Percentiles rank a stretch among this genome's conserved stretches.
Evolutionary conservation across 2,329 filamentous ascomycete species (phyloP).

Genomic region (Macroventuria anomochaeta): DNA sequence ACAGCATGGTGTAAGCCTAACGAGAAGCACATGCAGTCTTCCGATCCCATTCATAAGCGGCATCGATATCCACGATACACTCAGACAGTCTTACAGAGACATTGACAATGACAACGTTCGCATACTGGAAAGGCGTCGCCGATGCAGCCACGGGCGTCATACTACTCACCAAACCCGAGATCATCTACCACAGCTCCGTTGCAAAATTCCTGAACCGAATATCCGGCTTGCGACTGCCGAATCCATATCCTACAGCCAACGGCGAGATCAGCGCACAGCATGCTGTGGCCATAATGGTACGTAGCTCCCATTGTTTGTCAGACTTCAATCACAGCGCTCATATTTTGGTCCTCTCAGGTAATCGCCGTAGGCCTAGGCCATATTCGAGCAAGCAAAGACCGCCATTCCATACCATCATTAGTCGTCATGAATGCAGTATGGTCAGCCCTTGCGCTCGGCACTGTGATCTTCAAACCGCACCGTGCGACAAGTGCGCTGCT

Average conservation of each 20-base stretch:
- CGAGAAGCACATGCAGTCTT: too few relatives aligned
- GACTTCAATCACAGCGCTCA: too few relatives aligned
- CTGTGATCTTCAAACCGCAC: constrained; percentile 20
- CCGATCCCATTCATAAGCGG: too few relatives aligned
- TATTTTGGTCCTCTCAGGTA: too few relatives aligned
- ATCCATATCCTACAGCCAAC: constrained; percentile 17
- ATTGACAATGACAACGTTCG: constrained; percentile 22
- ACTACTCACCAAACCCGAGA: constrained; percentile 23
- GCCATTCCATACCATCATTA: constrained; percentile 14
- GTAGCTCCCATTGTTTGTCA: too few relatives aligned
- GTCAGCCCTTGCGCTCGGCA: constrained; percentile 20
- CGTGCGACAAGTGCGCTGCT: constrained; percentile 22
- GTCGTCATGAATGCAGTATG: constrained; percentile 24
- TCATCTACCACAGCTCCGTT: constrained; percentile 26
- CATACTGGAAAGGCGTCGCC: constrained; percentile 26
- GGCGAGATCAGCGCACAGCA: constrained; percentile 21
- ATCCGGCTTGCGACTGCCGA: constrained; percentile 20
- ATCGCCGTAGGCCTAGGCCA: constrained; percentile 22
- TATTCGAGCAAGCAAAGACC: constrained; percentile 17
- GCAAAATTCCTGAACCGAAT: constrained; percentile 10
- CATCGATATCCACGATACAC: too few relatives aligned
- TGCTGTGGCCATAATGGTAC: constrained; percentile 25
- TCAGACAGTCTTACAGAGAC: too few relatives aligned
- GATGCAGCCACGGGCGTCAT: constrained; percentile 22
- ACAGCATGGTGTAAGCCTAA: too few relatives aligned